These are phyloP conservation scores for Knufia fluminis DNA, from an alignment of 2,329 filamentous ascomycete species.

Conservation along the genomic window DNA sequence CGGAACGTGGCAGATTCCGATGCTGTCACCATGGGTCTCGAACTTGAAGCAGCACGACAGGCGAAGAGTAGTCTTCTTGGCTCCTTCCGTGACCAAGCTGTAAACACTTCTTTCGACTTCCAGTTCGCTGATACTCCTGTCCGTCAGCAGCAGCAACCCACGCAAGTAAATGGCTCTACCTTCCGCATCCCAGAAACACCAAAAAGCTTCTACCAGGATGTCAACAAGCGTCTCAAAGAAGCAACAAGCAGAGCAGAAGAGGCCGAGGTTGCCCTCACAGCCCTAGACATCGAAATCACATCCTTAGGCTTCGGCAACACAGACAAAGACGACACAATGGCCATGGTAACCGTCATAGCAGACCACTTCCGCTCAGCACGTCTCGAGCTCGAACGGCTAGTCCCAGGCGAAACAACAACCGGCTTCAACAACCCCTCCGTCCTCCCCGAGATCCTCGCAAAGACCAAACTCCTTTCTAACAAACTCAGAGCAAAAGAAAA, in stretches of 20 bases:
- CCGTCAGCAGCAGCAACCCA: conserved; percentile 11
- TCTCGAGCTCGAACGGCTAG: conserved; percentile 33
- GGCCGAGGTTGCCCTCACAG: conserved; percentile 30
- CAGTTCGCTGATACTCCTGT: conserved; percentile 23
- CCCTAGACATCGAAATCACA: conserved; percentile 29
- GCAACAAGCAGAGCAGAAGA: conserved; percentile 31
- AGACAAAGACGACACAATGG: conserved; percentile 18
- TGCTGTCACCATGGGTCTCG: conserved; percentile 25
- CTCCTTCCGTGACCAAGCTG: conserved; percentile 29
- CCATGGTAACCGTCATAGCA: conserved; percentile 31
- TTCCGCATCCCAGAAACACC: conserved; percentile 29
- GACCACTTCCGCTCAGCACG: conserved; percentile 34
- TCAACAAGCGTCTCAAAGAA: conserved; percentile 30
- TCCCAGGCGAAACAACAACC: conserved; percentile 36
- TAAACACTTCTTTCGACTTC: conserved; percentile 16
- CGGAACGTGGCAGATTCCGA: conserved; percentile 22
- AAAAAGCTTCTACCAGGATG: conserved; percentile 30
- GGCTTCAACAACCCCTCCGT: conserved; percentile 31
- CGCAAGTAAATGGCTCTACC: conserved; percentile 10
- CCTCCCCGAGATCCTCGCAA: conserved; percentile 32
- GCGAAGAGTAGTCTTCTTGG: conserved; percentile 34
- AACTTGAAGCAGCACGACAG: conserved; percentile 32
- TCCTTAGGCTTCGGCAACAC: conserved; percentile 32
- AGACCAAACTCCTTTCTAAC: conserved; percentile 27
- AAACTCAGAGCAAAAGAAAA: conserved; percentile 27